Conservation (phyloP, 768 basidiomycete genomes). For the Leccinum longicurvipes region DNA sequence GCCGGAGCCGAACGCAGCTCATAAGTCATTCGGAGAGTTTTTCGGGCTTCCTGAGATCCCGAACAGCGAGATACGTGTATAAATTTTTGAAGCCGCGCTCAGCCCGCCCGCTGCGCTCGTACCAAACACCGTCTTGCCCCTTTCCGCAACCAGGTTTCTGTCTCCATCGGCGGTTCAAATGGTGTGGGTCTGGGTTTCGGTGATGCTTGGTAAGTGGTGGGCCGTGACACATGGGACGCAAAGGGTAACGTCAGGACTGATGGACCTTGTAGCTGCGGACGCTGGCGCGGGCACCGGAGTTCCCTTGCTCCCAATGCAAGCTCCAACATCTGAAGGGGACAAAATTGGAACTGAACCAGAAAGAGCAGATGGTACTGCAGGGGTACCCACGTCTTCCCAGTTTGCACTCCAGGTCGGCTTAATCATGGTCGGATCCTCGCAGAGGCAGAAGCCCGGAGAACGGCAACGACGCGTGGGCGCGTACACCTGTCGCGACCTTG, state of each 20-base stretch:
- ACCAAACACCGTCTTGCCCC: constrained; percentile 17
- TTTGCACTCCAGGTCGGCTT: constrained; percentile 50
- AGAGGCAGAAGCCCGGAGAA: constrained; percentile 2
- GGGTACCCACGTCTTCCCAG: constrained; percentile 55
- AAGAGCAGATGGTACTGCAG: constrained; percentile 6
- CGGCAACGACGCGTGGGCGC: constrained; percentile 3
- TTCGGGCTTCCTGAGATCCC: constrained; percentile 47
- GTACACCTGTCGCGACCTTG: constrained; percentile 25
- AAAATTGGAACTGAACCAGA: constrained; percentile 7
- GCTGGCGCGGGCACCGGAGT: background rate
- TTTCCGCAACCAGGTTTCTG: constrained; percentile 12
- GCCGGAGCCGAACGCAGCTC: constrained; percentile 39
- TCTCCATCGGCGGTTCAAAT: constrained; percentile 21
- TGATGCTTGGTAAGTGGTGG: constrained; percentile 3
- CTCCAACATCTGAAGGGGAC: constrained; percentile 1
- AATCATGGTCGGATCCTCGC: constrained; percentile 20
- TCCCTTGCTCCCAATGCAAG: constrained; percentile 3
- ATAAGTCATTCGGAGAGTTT: constrained; percentile 62
- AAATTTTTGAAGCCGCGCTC: constrained; percentile 2
- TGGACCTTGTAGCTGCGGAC: background rate
- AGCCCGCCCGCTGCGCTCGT: background rate
- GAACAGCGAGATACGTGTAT: constrained; percentile 34
- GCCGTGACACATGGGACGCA: background rate
- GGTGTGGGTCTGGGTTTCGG: constrained; percentile 22
- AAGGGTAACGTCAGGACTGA: too few relatives aligned